These are phyloP conservation scores for Annulohypoxylon maeteangense DNA, from an alignment of 495 filamentous ascomycete species.

Conservation along the genomic window DNA sequence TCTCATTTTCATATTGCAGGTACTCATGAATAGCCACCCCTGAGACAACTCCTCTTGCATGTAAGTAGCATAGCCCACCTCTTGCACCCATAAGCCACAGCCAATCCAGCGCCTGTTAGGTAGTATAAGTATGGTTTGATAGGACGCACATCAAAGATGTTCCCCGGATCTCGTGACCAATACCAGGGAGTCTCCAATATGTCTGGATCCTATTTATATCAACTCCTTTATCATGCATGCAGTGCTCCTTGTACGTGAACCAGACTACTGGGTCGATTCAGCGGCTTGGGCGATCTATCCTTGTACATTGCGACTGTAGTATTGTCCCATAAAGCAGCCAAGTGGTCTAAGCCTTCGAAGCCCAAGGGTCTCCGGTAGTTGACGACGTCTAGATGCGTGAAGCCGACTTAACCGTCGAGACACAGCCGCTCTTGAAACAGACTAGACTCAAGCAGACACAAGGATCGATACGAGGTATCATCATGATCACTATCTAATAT, in stretches of 20 bases:
- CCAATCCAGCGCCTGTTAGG: neutral
- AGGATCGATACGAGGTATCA: neutral
- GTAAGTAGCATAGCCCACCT: neutral
- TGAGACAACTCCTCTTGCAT: neutral
- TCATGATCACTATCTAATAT: conserved; percentile 15
- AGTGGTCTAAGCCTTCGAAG: neutral
- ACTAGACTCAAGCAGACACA: neutral
- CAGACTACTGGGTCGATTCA: conserved; percentile 15
- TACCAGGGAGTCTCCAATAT: neutral
- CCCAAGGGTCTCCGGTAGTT: neutral
- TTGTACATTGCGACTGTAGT: neutral
- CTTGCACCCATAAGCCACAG: neutral
- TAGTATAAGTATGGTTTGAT: neutral
- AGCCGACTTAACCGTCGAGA: neutral
- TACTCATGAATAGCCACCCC: neutral
- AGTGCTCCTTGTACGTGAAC: neutral
- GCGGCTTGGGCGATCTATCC: neutral
- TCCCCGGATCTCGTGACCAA: neutral
- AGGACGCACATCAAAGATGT: neutral
- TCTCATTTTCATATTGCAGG: neutral
- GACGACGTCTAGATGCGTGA: neutral
- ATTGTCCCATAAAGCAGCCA: neutral
- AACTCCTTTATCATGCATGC: conserved; percentile 13
- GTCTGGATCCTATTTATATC: conserved; percentile 5
- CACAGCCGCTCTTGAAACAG: neutral